phyloP scores from a whole-genome alignment of 225 moss, liverwort and hornwort species.

The Pseudoscleropodium purum region DNA sequence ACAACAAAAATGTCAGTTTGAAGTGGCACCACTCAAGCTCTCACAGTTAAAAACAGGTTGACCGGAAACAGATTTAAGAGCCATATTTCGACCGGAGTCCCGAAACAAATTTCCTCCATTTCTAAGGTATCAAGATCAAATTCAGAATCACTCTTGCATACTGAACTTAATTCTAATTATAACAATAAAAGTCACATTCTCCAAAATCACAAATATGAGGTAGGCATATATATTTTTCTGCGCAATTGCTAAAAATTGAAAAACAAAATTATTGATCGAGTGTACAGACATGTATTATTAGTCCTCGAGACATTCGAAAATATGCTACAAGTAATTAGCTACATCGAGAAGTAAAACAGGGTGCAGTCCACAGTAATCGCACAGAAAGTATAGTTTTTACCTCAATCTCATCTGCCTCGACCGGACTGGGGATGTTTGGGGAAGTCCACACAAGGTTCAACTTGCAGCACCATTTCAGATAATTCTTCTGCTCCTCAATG shows the following conservation, averaged over 20 bases:
- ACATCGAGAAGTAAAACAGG: neutral
- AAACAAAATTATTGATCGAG: neutral
- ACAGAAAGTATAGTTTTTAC: neutral
- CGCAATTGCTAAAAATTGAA: neutral
- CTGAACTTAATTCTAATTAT: neutral
- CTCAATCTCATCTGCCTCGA: constrained; percentile 37
- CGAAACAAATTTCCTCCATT: neutral
- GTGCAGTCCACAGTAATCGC: neutral
- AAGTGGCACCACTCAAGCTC: neutral
- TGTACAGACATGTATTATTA: neutral
- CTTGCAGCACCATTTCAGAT: constrained; percentile 58
- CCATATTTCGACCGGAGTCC: neutral
- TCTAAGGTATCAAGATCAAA: neutral
- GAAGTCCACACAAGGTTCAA: constrained; percentile 62
- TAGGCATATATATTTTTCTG: neutral
- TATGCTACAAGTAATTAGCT: neutral
- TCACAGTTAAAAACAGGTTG: neutral
- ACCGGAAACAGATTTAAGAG: neutral
- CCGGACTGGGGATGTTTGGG: constrained; percentile 48
- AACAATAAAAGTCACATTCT: neutral
- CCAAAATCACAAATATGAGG: neutral
- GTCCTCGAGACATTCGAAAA: neutral
- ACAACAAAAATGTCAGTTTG: neutral
- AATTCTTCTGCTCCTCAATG: constrained; percentile 4
- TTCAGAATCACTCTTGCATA: neutral